phyloP scores from a whole-genome alignment of 2,329 filamentous ascomycete species.

The Aphanoascus verrucosus region DNA sequence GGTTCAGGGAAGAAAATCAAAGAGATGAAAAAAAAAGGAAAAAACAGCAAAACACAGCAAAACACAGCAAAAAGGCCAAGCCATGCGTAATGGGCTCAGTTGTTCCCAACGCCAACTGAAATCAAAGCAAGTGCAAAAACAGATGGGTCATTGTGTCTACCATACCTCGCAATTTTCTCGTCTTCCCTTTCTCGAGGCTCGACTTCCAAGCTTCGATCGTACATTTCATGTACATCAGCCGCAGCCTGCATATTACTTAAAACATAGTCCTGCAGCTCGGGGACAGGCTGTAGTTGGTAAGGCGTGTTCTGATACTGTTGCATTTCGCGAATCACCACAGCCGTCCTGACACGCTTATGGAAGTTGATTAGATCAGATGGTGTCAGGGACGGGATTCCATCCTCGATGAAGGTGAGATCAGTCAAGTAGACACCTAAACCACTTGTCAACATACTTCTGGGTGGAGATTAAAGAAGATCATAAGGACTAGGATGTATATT shows the following conservation, averaged over 20 bases:
- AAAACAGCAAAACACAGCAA: conserved; percentile 9
- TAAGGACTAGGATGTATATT: not conserved
- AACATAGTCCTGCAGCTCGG: conserved; percentile 93
- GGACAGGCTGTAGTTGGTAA: conserved; percentile 81
- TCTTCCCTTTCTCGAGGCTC: conserved; percentile 95
- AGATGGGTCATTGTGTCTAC: conserved; percentile 16
- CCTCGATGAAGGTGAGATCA: conserved; percentile 95
- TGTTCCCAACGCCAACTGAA: conserved; percentile 1
- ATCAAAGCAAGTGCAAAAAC: conserved; percentile 15
- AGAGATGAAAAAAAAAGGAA: conserved; percentile 12
- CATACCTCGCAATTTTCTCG: conserved; percentile 94
- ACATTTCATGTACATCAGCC: conserved; percentile 97
- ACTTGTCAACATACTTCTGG: not conserved
- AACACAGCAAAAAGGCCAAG: conserved; percentile 10
- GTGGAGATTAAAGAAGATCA: not conserved
- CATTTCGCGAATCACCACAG: conserved; percentile 95
- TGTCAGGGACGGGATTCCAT: conserved; percentile 92
- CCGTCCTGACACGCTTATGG: conserved; percentile 93
- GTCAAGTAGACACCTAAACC: conserved; percentile 79
- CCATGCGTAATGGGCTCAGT: conserved; percentile 5
- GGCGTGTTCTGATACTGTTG: conserved; percentile 97
- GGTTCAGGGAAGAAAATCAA: conserved; percentile 6
- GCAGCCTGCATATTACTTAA: conserved; percentile 91
- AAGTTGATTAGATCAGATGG: conserved; percentile 98
- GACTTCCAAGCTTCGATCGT: conserved; percentile 86